phyloP scores from a whole-genome alignment of 805 yeast species.

The Pichia nanzhaoensis region DNA sequence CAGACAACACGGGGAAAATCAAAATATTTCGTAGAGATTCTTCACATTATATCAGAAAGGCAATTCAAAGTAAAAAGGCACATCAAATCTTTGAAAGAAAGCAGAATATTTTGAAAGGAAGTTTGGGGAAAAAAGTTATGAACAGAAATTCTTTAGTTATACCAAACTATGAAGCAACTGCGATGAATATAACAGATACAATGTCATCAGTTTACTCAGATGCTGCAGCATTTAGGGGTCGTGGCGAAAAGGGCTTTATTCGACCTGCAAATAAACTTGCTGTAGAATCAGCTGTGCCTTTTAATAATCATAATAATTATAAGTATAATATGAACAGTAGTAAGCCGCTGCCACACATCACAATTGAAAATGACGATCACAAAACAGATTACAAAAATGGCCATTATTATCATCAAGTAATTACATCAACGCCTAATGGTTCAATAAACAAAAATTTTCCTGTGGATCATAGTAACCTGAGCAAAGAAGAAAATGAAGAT shows the following conservation, averaged over 20 bases:
- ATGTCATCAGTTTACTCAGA: constrained; percentile 7
- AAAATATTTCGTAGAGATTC: constrained; percentile 78
- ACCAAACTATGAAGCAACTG: constrained; percentile 4
- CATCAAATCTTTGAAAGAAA: constrained; percentile 5
- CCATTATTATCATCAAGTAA: too few species aligned
- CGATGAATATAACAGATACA: constrained; percentile 6
- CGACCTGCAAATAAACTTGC: constrained; percentile 12
- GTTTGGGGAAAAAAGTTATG: constrained; percentile 1
- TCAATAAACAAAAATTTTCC: too few species aligned
- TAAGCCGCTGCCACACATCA: too few species aligned
- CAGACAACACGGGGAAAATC: constrained; percentile 68
- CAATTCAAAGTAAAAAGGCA: constrained; percentile 13
- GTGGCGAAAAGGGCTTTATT: constrained; percentile 6
- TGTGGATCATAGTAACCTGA: too few species aligned
- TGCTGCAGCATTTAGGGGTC: constrained; percentile 12
- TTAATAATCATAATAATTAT: background rate
- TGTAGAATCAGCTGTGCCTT: constrained; percentile 7
- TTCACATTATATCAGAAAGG: constrained; percentile 42
- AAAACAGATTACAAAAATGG: too few species aligned
- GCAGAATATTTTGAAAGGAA: background rate
- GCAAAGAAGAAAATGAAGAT: too few species aligned
- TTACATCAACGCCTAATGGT: too few species aligned
- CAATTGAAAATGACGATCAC: background rate
- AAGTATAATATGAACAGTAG: too few species aligned
- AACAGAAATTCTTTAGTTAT: constrained; percentile 8